Conservation (phyloP, 2,329 filamentous ascomycete species). For the Aspergillus piperis region DNA sequence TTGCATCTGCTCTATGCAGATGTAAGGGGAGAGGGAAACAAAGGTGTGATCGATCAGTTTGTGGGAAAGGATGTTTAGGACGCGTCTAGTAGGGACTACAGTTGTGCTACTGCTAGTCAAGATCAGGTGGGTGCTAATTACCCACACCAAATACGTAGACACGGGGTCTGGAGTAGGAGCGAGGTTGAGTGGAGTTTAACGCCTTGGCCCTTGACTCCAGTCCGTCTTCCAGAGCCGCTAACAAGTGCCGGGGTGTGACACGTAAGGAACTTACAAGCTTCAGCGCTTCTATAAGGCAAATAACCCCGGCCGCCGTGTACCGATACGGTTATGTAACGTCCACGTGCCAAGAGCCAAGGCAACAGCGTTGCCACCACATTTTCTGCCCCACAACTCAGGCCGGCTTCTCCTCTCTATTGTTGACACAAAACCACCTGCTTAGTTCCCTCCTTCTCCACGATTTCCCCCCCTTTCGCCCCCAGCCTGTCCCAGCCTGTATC, state of each 20-base stretch:
- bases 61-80: background rate
- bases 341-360: conserved; percentile 10
- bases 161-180: background rate
- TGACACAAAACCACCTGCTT: conserved; percentile 9
- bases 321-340: background rate
- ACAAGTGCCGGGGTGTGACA: background rate
- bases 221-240: background rate
- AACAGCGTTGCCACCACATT: conserved; percentile 7
- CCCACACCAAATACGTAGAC: background rate
- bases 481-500: background rate
- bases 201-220: background rate
- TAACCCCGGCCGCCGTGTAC: background rate
- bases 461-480: conserved; percentile 8
- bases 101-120: background rate
- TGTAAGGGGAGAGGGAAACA: background rate
- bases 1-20: background rate
- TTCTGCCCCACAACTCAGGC: conserved; percentile 26
- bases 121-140: background rate
- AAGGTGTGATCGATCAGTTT: background rate
- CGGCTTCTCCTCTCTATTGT: conserved; percentile 10
- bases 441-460: conserved; percentile 1
- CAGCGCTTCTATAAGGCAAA: background rate
- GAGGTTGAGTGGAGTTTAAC: background rate
- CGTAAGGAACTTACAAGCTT: background rate
- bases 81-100: background rate